A percentile compares a stretch with the other conserved stretches of the same genome.
Evolutionary conservation across 306 rosid species (phyloP).

Genomic region (Cucumis hystrix): DNA sequence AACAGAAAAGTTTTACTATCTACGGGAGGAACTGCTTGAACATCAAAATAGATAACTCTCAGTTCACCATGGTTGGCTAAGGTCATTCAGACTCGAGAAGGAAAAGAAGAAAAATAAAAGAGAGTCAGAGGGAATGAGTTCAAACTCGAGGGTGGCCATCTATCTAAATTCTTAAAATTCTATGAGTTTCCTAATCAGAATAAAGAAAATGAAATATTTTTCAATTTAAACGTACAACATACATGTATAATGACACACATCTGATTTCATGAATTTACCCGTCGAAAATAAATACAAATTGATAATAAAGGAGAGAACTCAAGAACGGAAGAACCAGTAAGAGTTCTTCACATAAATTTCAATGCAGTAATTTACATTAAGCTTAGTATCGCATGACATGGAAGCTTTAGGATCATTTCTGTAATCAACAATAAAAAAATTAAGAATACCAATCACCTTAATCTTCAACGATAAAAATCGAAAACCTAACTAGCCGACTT

Average conservation of each 20-base stretch:
- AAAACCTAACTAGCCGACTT: not conserved
- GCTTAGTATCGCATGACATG: not conserved
- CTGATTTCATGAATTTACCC: not conserved
- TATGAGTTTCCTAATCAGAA: not conserved
- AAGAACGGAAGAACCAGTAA: not conserved
- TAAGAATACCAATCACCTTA: not conserved
- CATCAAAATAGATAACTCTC: not conserved
- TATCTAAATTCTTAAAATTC: not conserved
- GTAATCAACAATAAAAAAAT: not conserved
- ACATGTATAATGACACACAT: not conserved
- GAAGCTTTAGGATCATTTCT: not conserved
- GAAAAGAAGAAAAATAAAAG: not conserved
- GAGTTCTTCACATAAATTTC: not conserved
- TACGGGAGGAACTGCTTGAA: not conserved
- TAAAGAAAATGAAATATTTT: not conserved
- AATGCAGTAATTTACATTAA: not conserved
- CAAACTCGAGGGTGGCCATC: not conserved
- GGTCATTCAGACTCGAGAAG: not conserved
- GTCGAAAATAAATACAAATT: not conserved
- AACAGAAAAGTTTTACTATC: not conserved
- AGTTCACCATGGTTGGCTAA: not conserved
- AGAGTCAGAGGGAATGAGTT: not conserved
- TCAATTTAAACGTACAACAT: not conserved
- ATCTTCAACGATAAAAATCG: not conserved
- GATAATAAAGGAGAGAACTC: not conserved